Percentiles rank a stretch among this genome's conserved stretches.
Evolutionary conservation across 768 basidiomycete species (phyloP).

Genomic region (Sistotremastrum suecicum): DNA sequence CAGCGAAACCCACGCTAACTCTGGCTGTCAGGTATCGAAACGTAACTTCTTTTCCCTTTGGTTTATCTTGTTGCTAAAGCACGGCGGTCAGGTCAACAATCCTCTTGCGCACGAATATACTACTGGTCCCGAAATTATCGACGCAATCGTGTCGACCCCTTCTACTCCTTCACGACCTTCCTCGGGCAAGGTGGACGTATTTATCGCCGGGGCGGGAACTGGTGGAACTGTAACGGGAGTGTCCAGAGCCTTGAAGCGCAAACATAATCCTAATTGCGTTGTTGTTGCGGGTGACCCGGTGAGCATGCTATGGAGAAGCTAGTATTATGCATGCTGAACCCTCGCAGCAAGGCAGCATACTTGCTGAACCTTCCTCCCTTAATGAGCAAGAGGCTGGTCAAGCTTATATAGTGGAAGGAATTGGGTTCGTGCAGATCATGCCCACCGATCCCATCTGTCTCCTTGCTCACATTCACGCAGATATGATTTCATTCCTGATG

Average conservation of each 20-base stretch:
- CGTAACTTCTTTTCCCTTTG: no score
- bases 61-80: no score
- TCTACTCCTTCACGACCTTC: conserved; percentile 44
- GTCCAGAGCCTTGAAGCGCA: conserved; percentile 64
- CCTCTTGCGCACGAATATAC: conserved; percentile 82
- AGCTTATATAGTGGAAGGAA: conserved; percentile 83
- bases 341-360: conserved; percentile 68
- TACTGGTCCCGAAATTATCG: conserved; percentile 87
- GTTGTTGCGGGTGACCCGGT: conserved; percentile 91
- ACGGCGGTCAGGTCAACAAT: conserved; percentile 47
- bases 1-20: no score
- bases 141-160: conserved; percentile 53
- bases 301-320: conserved; percentile 16
- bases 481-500: conserved; percentile 84
- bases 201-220: conserved; percentile 84
- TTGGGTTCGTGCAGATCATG: conserved; percentile 34
- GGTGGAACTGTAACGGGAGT: conserved; percentile 92
- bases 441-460: not conserved
- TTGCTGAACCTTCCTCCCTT: conserved; percentile 56
- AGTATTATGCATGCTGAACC: not conserved
- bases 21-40: no score
- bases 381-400: conserved; percentile 37
- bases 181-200: conserved; percentile 62
- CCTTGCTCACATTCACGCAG: conserved; percentile 9
- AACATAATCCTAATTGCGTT: conserved; percentile 55